Conservation (phyloP, 164 flowering plant genomes). For the Tetracentron sinense region DNA sequence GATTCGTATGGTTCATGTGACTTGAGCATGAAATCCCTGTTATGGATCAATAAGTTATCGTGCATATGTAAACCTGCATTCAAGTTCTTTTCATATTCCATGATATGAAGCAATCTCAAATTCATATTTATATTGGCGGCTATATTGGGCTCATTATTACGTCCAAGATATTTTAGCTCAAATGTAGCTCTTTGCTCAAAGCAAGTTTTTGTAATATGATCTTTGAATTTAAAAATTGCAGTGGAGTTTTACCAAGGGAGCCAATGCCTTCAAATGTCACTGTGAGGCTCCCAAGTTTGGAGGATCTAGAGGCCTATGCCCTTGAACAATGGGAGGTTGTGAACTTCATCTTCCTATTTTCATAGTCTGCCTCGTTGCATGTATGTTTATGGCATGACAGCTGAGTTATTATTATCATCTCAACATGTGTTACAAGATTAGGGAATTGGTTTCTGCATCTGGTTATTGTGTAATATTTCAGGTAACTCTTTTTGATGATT, state of each 20-base stretch:
- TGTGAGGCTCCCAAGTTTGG: slow-evolving; percentile 75
- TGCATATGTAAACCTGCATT: background rate
- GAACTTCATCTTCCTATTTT: slow-evolving; percentile 17
- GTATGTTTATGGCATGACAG: slow-evolving; percentile 7
- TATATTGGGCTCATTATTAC: background rate
- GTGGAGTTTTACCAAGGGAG: slow-evolving; percentile 83
- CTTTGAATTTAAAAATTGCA: slow-evolving; percentile 33
- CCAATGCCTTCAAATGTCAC: slow-evolving; percentile 72
- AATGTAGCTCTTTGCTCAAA: background rate
- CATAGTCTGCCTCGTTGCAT: slow-evolving; percentile 3
- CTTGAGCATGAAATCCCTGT: too few relatives aligned
- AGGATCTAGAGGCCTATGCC: slow-evolving; percentile 84
- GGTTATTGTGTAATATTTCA: slow-evolving; percentile 8
- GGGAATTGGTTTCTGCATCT: slow-evolving; percentile 11
- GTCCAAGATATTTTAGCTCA: background rate
- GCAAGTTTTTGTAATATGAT: background rate
- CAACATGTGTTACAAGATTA: slow-evolving; percentile 3
- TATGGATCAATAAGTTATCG: too few relatives aligned
- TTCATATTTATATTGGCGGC: background rate
- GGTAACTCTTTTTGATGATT: slow-evolving; percentile 15
- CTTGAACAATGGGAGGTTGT: slow-evolving; percentile 92
- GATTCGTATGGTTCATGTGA: too few relatives aligned
- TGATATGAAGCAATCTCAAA: background rate
- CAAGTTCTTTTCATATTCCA: background rate
- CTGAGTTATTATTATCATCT: background rate